Evolutionary conservation across 148 eudicot species (phyloP).

Genomic region (Chenopodium berlandieri): DNA sequence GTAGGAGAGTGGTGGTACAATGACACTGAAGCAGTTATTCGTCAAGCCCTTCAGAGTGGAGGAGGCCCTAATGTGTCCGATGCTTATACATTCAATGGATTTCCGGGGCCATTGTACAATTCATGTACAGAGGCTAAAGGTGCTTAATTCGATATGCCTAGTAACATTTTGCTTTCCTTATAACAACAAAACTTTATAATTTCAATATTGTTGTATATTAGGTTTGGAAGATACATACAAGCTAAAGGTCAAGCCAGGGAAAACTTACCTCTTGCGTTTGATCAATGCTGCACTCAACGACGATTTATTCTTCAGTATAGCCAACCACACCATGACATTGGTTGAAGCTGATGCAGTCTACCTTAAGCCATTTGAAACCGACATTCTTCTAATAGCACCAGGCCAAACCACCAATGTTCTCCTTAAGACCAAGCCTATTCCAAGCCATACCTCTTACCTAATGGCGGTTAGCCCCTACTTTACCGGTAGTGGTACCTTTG

Average conservation of each 20-base stretch:
- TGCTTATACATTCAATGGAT: constrained; percentile 58
- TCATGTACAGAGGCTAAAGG: constrained; percentile 48
- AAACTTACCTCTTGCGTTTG: constrained; percentile 61
- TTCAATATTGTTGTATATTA: neutral
- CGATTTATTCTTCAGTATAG: constrained; percentile 65
- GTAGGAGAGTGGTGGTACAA: constrained; percentile 74
- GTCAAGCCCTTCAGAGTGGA: constrained; percentile 53
- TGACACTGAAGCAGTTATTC: constrained; percentile 54
- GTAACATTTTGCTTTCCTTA: neutral
- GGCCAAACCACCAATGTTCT: constrained; percentile 78
- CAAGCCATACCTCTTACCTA: constrained; percentile 37
- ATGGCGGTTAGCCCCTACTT: constrained; percentile 66
- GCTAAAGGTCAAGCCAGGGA: constrained; percentile 64
- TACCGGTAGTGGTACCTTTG: constrained; percentile 63
- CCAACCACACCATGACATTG: constrained; percentile 58
- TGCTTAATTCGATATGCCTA: neutral
- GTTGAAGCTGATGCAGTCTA: constrained; percentile 71
- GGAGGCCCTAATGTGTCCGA: constrained; percentile 62
- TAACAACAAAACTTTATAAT: neutral
- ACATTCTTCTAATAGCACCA: constrained; percentile 45
- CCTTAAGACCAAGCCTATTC: constrained; percentile 43
- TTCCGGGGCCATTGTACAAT: constrained; percentile 59
- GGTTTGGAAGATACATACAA: constrained; percentile 48
- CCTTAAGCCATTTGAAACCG: constrained; percentile 57
- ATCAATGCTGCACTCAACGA: constrained; percentile 84